Evolutionary conservation across 495 filamentous ascomycete species (phyloP), one percentile per base, ranked within the genome.

Genomic region (Halenospora varia): DNA sequence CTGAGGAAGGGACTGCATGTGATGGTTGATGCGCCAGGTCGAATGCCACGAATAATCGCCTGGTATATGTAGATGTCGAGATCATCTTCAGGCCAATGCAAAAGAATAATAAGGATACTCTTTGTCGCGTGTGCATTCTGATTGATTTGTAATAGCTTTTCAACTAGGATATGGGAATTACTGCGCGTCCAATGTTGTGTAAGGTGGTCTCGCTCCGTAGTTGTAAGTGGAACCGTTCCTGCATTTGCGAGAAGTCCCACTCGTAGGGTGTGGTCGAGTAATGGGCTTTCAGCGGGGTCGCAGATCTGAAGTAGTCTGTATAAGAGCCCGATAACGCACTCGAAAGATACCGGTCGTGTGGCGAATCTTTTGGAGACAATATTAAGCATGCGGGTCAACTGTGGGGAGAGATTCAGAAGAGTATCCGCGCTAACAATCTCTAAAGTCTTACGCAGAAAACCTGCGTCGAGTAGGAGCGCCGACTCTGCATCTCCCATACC

Each of bases 361-460:
- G 76, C 71, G 42, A 82, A 57, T 35, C 78, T 71, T 48, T 82
- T 79, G 13, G 66, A 63, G 20, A 88, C 75, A 10, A 67, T 62
- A 26, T 51, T 63, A 2, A 72, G 64, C 61, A 83, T 68, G 25
- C 69, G 72, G 1, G 50, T 50, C 45, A 76, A 78, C 59, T 80
- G 77, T 10, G 55, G 22, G 0, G 69, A 65, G 3, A 78, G 54
- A 18, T 74, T 71, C 10, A 77, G 57, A 26, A 72, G 68, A 2
- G 71, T 63, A 58, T 90, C 88, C 26, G 86, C 77, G 63, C 74
- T 80, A 41, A 92, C 69, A 8, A 89, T 79, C 62, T 83, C 76
- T 25, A 91, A 54, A 50, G 83, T 80, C 45, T 73, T 78, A 40
- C 68, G 67, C 17, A 91, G 69, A 58, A 83, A 83, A 1, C 75